These are phyloP conservation scores for Aureobasidium sp. DNA, from an alignment of 2,329 filamentous ascomycete genomes.

Conservation along the genomic window DNA sequence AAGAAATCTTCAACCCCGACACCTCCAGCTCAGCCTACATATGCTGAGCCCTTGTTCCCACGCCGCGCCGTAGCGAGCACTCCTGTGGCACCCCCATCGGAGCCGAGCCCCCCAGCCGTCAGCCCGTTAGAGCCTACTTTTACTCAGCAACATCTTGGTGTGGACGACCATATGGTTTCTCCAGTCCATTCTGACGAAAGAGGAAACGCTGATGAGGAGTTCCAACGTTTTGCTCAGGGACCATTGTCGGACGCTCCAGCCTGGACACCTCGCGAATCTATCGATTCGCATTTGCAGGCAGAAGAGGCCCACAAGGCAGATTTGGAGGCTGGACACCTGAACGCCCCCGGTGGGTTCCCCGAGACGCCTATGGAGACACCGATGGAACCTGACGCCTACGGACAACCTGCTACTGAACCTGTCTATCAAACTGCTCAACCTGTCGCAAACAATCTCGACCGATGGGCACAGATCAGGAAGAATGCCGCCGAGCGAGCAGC, in stretches of 20 bases:
- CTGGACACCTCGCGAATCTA: slow-evolving; percentile 54
- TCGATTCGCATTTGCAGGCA: slow-evolving; percentile 19
- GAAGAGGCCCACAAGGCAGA: slow-evolving; percentile 13
- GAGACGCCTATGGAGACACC: slow-evolving; percentile 13
- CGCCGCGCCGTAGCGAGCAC: background rate
- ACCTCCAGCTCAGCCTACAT: slow-evolving; percentile 20
- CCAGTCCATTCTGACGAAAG: slow-evolving; percentile 55
- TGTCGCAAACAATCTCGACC: slow-evolving; percentile 47
- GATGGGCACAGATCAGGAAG: slow-evolving; percentile 94
- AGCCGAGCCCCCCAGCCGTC: background rate
- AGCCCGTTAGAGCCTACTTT: background rate
- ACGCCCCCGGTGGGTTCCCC: slow-evolving; percentile 11
- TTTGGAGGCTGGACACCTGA: background rate
- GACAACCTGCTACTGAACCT: background rate
- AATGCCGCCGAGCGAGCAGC: slow-evolving; percentile 80
- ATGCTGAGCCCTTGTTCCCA: background rate
- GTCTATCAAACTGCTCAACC: background rate
- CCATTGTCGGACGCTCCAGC: slow-evolving; percentile 81
- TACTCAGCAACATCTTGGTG: background rate
- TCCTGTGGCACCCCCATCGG: background rate
- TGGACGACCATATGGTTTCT: slow-evolving; percentile 39
- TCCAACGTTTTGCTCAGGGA: slow-evolving; percentile 75
- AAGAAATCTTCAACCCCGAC: slow-evolving; percentile 26
- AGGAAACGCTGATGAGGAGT: slow-evolving; percentile 53
- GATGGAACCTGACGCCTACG: background rate